These are phyloP conservation scores for Hymenotorrendiella dingleyae DNA, from an alignment of 2,329 filamentous ascomycete species.

Conservation along the genomic window DNA sequence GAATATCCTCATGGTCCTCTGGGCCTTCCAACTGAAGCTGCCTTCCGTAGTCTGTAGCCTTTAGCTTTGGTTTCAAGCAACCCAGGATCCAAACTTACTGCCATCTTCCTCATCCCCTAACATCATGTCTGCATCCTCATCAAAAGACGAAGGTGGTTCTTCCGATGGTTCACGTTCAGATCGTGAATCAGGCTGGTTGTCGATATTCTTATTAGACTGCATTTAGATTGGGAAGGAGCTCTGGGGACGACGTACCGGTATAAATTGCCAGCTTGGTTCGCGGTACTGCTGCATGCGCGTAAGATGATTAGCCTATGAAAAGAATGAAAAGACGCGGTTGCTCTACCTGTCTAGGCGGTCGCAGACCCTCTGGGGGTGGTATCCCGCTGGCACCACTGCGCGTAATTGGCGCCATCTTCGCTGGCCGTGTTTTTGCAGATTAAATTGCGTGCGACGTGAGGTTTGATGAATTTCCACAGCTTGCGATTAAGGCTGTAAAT, in stretches of 20 bases:
- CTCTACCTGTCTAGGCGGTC: conserved; percentile 17
- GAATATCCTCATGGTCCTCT: conserved; percentile 39
- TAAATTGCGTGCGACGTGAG: neutral
- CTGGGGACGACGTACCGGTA: conserved; percentile 22
- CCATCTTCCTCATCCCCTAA: conserved; percentile 25
- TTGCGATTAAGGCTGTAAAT: conserved; percentile 5
- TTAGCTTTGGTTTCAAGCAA: neutral
- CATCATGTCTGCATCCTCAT: conserved; percentile 32
- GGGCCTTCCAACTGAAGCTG: conserved; percentile 27
- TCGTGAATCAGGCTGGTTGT: conserved; percentile 20
- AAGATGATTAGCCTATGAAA: conserved; percentile 14
- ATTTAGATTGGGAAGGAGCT: neutral
- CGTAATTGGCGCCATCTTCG: conserved; percentile 29
- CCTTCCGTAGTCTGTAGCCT: conserved; percentile 19
- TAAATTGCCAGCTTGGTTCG: conserved; percentile 29
- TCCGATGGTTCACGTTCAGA: conserved; percentile 28
- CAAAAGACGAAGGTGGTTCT: conserved; percentile 28
- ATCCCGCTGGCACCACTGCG: conserved; percentile 16
- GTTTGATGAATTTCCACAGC: neutral
- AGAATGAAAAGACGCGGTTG: neutral
- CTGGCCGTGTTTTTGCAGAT: neutral
- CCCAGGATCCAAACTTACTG: conserved; percentile 17
- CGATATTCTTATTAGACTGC: conserved; percentile 1
- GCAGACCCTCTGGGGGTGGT: conserved; percentile 13
- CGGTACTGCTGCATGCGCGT: conserved; percentile 22